Conservation (phyloP, 495 filamentous ascomycete species). For the Penicillium bovifimosum region DNA sequence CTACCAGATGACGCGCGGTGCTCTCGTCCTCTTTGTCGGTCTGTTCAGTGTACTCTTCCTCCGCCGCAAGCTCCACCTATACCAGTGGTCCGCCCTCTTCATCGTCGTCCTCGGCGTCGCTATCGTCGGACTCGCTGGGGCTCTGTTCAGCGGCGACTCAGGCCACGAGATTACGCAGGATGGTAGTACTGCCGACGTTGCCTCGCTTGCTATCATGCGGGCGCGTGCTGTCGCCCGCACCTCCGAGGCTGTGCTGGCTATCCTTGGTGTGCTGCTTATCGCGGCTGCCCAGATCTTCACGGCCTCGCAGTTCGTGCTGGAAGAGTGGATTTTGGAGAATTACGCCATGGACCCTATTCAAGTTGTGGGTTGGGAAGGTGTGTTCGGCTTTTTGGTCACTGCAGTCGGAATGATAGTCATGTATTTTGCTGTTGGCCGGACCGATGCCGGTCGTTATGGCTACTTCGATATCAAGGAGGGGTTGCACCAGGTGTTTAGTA, state of each 20-base stretch:
- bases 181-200: slow-evolving; percentile 18
- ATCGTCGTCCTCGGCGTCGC: slow-evolving; percentile 85
- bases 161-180: slow-evolving; percentile 39
- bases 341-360: slow-evolving; percentile 83
- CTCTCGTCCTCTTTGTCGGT: slow-evolving; percentile 90
- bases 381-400: slow-evolving; percentile 87
- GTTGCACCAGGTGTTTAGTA: slow-evolving; percentile 65
- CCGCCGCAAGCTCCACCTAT: slow-evolving; percentile 64
- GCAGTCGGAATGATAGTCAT: slow-evolving; percentile 71
- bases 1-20: slow-evolving; percentile 97
- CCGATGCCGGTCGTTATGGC: slow-evolving; percentile 66
- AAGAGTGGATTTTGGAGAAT: slow-evolving; percentile 89
- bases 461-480: slow-evolving; percentile 89
- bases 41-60: slow-evolving; percentile 92
- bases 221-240: slow-evolving; percentile 32
- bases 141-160: slow-evolving; percentile 62
- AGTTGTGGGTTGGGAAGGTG: slow-evolving; percentile 93
- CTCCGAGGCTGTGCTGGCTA: slow-evolving; percentile 60
- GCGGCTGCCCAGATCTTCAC: slow-evolving; percentile 95
- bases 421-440: slow-evolving; percentile 69
- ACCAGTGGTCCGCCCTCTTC: slow-evolving; percentile 85
- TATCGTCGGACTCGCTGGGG: slow-evolving; percentile 83
- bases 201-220: slow-evolving; percentile 21
- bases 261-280: slow-evolving; percentile 82
- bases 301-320: slow-evolving; percentile 89